Conservation (phyloP, 2,329 filamentous ascomycete genomes). For the Diaporthe citriasiana region DNA sequence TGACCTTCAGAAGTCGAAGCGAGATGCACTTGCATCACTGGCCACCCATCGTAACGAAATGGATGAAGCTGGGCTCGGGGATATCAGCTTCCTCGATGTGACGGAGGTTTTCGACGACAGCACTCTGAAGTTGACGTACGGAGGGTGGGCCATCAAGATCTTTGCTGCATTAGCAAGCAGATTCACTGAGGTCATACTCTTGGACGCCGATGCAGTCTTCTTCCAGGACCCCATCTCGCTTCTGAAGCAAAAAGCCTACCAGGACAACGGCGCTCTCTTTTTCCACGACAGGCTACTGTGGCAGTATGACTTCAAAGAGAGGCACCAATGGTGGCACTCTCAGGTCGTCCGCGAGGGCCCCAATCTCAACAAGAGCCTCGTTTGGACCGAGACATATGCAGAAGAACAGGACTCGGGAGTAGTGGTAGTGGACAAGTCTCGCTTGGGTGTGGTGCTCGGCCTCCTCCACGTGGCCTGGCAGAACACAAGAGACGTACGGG, state of each 20-base stretch:
- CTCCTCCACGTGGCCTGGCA: conserved; percentile 60
- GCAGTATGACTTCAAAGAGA: conserved; percentile 52
- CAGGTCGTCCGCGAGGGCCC: conserved; percentile 53
- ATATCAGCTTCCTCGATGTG: conserved; percentile 53
- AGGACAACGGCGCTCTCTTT: conserved; percentile 52
- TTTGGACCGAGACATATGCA: conserved; percentile 56
- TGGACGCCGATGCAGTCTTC: conserved; percentile 58
- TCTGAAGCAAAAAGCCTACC: conserved; percentile 51
- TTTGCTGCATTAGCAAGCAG: conserved; percentile 55
- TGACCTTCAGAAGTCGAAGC: conserved; percentile 48
- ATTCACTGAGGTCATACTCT: conserved; percentile 55
- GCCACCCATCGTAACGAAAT: neutral
- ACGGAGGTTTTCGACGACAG: conserved; percentile 52
- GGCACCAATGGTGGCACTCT: conserved; percentile 56
- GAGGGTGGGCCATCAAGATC: conserved; percentile 58
- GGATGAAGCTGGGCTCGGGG: conserved; percentile 39
- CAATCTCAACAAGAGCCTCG: conserved; percentile 52
- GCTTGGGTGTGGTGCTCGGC: conserved; percentile 54
- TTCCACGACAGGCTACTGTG: conserved; percentile 60
- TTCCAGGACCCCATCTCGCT: conserved; percentile 54
- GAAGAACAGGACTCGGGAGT: conserved; percentile 59
- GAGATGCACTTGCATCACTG: conserved; percentile 45
- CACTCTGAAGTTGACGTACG: conserved; percentile 48
- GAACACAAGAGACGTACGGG: conserved; percentile 56
- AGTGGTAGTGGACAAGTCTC: conserved; percentile 57